A percentile compares a stretch with the other conserved stretches of the same genome.
These are phyloP conservation scores for Graphilbum fragrans DNA, from an alignment of 2,329 filamentous ascomycete species.

Conservation along the genomic window DNA sequence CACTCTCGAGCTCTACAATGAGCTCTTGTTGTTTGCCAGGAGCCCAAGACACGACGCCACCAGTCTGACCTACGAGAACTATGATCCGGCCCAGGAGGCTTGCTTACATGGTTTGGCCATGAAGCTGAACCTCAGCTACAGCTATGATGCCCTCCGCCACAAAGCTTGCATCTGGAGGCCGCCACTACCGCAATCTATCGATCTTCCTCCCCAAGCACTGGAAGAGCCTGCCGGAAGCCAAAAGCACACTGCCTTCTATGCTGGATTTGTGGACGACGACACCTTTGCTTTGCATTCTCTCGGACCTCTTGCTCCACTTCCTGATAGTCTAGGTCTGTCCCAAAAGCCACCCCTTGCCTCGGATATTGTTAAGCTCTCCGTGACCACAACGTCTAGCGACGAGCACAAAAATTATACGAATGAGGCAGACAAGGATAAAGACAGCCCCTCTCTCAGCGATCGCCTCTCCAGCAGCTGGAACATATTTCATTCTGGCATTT, in stretches of 20 bases:
- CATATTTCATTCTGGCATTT: slow-evolving; percentile 12
- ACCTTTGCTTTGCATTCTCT: too few relatives aligned
- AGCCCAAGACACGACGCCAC: slow-evolving; percentile 12
- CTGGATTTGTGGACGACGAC: too few relatives aligned
- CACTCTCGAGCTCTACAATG: slow-evolving; percentile 13
- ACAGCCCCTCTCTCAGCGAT: slow-evolving; percentile 10
- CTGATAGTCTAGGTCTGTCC: too few relatives aligned
- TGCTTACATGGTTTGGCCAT: slow-evolving; percentile 15
- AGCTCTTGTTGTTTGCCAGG: slow-evolving; percentile 15
- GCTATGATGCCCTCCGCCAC: slow-evolving; percentile 13
- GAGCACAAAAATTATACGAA: too few relatives aligned
- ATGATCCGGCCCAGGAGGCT: slow-evolving; percentile 15
- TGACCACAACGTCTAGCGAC: too few relatives aligned
- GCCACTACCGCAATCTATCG: neutral
- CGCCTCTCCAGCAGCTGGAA: slow-evolving; percentile 11
- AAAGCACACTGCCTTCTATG: too few relatives aligned
- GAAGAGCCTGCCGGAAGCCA: too few relatives aligned
- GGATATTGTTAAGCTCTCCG: too few relatives aligned
- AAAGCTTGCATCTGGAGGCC: slow-evolving; percentile 13
- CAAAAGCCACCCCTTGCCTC: too few relatives aligned
- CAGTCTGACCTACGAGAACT: slow-evolving; percentile 16
- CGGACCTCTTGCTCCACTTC: too few relatives aligned
- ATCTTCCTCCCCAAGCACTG: too few relatives aligned
- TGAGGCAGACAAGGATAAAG: slow-evolving; percentile 1
- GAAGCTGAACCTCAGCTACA: slow-evolving; percentile 16